Evolutionary conservation across 768 basidiomycete genomes (phyloP).

Genomic region (Tylopilus balloui): DNA sequence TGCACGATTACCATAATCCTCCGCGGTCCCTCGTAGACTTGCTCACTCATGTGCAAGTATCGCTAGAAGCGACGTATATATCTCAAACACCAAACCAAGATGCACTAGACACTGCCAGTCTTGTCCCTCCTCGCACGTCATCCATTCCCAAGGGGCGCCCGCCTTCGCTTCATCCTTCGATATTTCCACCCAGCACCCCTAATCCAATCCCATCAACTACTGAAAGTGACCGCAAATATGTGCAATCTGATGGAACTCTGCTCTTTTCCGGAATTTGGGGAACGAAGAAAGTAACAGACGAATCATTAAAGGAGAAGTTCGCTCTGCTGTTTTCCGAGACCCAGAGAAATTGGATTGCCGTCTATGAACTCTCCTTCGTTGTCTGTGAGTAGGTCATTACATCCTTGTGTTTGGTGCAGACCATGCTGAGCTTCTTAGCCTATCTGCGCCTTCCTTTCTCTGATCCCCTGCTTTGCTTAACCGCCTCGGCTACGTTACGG

Average conservation of each 20-base stretch:
- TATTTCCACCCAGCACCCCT: slow-evolving; percentile 80
- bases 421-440: slow-evolving; percentile 40
- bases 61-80: slow-evolving; percentile 80
- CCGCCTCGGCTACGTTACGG: slow-evolving; percentile 81
- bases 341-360: slow-evolving; percentile 66
- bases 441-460: slow-evolving; percentile 64
- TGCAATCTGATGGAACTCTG: slow-evolving; percentile 69
- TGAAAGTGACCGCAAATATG: slow-evolving; percentile 72
- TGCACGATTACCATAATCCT: slow-evolving; percentile 21
- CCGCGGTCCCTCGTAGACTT: slow-evolving; percentile 49
- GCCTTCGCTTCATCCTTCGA: slow-evolving; percentile 49
- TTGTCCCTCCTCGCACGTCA: slow-evolving; percentile 54
- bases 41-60: slow-evolving; percentile 67
- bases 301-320: slow-evolving; percentile 51
- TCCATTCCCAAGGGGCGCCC: slow-evolving; percentile 38
- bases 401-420: not conserved
- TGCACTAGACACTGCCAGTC: slow-evolving; percentile 33
- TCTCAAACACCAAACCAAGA: slow-evolving; percentile 41
- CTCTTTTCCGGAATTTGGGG: slow-evolving; percentile 77
- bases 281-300: slow-evolving; percentile 40
- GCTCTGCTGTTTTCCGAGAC: slow-evolving; percentile 60
- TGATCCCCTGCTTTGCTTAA: slow-evolving; percentile 80
- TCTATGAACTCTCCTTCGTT: slow-evolving; percentile 73
- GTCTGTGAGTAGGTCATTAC: slow-evolving; percentile 56
- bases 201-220: slow-evolving; percentile 75